Percentiles rank a stretch among this genome's conserved stretches.
phyloP scores from a whole-genome alignment of 228 moss, liverwort and hornwort genomes.

The Sphagnum magellanicum region DNA sequence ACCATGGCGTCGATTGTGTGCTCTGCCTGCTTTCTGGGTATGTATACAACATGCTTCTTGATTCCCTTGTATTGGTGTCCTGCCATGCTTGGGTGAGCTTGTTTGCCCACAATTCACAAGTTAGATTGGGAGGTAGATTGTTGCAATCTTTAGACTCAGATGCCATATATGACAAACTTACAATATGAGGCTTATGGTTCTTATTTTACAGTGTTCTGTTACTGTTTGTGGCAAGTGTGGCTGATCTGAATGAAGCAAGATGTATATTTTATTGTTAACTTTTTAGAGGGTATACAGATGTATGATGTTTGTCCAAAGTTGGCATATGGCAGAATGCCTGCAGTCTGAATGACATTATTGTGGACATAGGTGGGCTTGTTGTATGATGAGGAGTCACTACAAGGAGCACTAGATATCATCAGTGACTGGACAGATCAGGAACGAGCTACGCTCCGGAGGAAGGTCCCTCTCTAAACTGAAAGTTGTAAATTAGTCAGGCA shows the following conservation, averaged over 20 bases:
- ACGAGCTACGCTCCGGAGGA: conserved; percentile 85
- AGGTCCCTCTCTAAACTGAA: conserved; percentile 29
- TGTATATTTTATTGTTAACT: neutral
- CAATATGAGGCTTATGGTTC: too few species aligned
- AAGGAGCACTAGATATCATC: conserved; percentile 84
- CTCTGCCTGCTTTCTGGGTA: conserved; percentile 98
- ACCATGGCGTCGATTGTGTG: conserved; percentile 93
- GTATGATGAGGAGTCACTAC: conserved; percentile 85
- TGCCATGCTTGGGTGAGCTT: too few species aligned
- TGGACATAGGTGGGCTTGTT: conserved; percentile 74
- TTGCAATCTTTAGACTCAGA: too few species aligned
- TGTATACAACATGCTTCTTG: conserved; percentile 5
- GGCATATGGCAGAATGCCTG: too few species aligned
- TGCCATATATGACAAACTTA: too few species aligned
- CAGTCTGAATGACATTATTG: neutral
- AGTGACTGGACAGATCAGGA: conserved; percentile 88
- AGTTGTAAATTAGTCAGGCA: too few species aligned
- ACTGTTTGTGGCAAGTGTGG: too few species aligned
- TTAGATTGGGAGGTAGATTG: too few species aligned
- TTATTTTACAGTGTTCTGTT: too few species aligned
- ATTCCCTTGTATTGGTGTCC: neutral
- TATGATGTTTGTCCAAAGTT: neutral
- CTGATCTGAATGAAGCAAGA: neutral
- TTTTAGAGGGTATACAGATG: neutral
- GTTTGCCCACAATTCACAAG: too few species aligned